Conservation (phyloP, 768 basidiomycete genomes). For the Leccinum arenicola region DNA sequence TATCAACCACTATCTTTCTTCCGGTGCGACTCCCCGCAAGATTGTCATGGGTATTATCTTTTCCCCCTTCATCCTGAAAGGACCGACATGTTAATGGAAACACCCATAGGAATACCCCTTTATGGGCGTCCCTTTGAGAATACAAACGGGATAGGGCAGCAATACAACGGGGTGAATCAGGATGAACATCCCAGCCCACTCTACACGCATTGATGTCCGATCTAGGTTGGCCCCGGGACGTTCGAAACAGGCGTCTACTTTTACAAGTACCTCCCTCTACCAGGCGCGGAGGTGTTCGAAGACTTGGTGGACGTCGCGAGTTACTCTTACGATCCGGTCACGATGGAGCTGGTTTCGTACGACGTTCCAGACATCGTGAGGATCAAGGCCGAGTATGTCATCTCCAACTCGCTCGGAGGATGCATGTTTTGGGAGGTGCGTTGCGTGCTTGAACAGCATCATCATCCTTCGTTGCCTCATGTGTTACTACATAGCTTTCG, state of each 20-base stretch:
- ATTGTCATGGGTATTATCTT: conserved; percentile 54
- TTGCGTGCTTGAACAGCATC: background rate
- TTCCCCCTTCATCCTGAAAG: background rate
- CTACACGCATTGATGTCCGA: conserved; percentile 1
- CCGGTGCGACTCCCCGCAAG: conserved; percentile 64
- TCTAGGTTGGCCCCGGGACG: conserved; percentile 66
- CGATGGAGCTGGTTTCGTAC: conserved; percentile 69
- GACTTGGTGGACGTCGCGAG: conserved; percentile 69
- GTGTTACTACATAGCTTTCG: conserved; percentile 37
- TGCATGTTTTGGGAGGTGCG: conserved; percentile 71
- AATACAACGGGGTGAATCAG: conserved; percentile 60
- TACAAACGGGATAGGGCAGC: conserved; percentile 61
- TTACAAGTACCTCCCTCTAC: conserved; percentile 70
- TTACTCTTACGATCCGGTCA: conserved; percentile 73
- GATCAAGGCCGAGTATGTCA: conserved; percentile 68
- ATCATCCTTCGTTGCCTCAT: background rate
- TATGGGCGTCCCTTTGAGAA: conserved; percentile 79
- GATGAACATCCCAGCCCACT: background rate
- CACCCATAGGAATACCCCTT: conserved; percentile 59
- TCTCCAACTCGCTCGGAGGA: conserved; percentile 56
- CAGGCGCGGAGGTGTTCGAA: conserved; percentile 59
- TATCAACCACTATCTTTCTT: conserved; percentile 53
- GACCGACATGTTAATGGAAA: background rate
- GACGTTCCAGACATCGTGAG: conserved; percentile 68
- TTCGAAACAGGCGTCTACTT: conserved; percentile 44